phyloP scores from a whole-genome alignment of 2,329 filamentous ascomycete genomes.

The Claviceps citrina region DNA sequence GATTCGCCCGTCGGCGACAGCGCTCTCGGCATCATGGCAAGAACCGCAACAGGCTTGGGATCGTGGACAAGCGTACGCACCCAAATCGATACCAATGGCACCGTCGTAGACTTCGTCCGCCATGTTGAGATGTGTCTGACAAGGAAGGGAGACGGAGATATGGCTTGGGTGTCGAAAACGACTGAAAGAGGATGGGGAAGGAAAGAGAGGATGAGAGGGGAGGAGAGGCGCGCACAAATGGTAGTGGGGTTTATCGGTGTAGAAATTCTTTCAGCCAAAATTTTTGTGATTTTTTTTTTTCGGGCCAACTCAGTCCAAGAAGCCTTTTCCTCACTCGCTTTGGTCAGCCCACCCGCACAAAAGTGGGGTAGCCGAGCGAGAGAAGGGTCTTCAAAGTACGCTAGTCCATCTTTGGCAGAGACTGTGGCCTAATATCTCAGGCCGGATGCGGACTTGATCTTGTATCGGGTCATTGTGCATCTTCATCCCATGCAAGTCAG shows the following conservation, averaged over 20 bases:
- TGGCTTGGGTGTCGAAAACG: slow-evolving; percentile 7
- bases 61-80: slow-evolving; percentile 37
- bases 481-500: background rate
- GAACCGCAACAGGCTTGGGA: background rate
- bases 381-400: slow-evolving; percentile 1
- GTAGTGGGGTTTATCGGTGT: slow-evolving; percentile 22
- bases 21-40: background rate
- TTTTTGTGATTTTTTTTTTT: slow-evolving; percentile 19
- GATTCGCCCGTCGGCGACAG: background rate
- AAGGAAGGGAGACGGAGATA: slow-evolving; percentile 10
- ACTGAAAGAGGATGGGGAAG: slow-evolving; percentile 12
- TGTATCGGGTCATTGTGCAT: background rate
- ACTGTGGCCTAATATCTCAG: slow-evolving; percentile 1
- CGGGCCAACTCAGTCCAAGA: background rate
- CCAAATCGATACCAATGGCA: slow-evolving; percentile 99
- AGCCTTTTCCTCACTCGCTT: slow-evolving; percentile 12
- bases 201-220: slow-evolving; percentile 13
- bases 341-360: background rate
- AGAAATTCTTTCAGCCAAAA: slow-evolving; percentile 20
- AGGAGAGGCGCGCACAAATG: slow-evolving; percentile 10
- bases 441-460: background rate
- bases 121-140: slow-evolving; percentile 45
- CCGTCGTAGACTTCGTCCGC: slow-evolving; percentile 97
- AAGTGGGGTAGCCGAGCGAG: slow-evolving; percentile 5
- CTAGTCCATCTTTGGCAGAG: background rate